phyloP scores from a whole-genome alignment of 2,329 filamentous ascomycete genomes.

The Neonectria sp. region DNA sequence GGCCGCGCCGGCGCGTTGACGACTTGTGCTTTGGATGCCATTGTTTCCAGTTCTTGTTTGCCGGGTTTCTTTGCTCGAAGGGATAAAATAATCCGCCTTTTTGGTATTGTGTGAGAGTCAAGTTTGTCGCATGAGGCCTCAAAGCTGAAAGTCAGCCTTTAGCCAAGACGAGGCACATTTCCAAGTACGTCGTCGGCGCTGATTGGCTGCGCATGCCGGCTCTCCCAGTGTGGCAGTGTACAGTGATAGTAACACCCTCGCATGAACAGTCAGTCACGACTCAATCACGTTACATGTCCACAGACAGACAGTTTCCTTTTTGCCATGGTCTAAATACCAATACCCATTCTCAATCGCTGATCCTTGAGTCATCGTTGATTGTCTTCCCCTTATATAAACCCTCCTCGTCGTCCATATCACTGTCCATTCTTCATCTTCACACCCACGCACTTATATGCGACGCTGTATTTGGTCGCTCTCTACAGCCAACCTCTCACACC shows the following conservation, averaged over 20 bases:
- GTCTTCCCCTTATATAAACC: no score
- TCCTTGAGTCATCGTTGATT: no score
- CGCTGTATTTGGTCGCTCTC: no score
- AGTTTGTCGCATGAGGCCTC: not conserved
- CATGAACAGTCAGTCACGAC: not conserved
- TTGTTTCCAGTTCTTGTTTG: not conserved
- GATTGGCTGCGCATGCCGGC: not conserved
- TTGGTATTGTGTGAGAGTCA: not conserved
- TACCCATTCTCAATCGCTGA: no score
- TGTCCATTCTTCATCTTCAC: no score
- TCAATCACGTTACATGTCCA: not conserved
- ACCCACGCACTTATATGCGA: no score
- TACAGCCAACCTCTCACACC: no score
- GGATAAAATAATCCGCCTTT: not conserved
- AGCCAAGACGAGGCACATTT: not conserved
- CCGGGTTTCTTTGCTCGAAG: not conserved
- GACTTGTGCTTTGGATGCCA: slow-evolving; percentile 10
- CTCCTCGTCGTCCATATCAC: no score
- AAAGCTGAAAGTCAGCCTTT: not conserved
- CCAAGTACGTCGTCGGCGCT: not conserved
- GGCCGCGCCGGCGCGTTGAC: slow-evolving; percentile 18
- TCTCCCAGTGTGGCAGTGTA: not conserved
- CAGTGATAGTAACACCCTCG: not conserved
- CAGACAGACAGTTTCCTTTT: not conserved
- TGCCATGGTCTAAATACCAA: no score